Base-by-base conservation (phyloP, 208 protist species). In the Trypanosomatidae sp. region DNA sequence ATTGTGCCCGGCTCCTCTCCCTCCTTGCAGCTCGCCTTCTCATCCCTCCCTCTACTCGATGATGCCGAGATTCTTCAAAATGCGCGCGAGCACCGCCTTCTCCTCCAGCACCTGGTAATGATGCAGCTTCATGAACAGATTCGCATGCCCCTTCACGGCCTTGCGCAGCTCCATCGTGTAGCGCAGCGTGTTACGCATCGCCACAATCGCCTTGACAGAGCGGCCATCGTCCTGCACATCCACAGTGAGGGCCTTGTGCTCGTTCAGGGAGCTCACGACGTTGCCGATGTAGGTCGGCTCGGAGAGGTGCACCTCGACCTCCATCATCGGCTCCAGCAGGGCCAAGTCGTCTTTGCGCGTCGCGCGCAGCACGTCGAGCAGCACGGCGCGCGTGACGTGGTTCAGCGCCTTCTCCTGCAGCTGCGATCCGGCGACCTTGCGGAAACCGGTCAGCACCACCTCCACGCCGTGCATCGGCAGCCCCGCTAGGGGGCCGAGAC, bases 81-180 rank as follows among this genome's bases (percentile, higher is more conserved):
- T 88, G 47, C 89, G 86, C 8, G 80, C 68, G 25, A 93, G 58
- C 44, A 95, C 86, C n/a, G 77, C 77, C 69, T 93, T 91, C 55
- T 97, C 90, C 72, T 92, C 86, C 50, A 97, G 55, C 25, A 90
- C 70, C 19, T 89, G 82, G 67, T 95, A 97, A 66, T 91, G 76
- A 59, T 92, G 76, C 9, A 97, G 69, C 52, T 81, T 83, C 36
- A 87, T 85, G 53, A 87, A 93, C 47, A 94, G 70, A 53, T 85
- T 93, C n/a, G 91, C 93, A 71, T 97, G 89, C 8, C 93, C 93
- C 79, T 97, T 97, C 60, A 92, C 90, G 3, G 79, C 86, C 71
- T 86, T 94, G 19, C 93, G 89, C 59, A 97, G 85, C 71, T 93
- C 90, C 83, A 89, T 91, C n/a, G 93, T 91, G 82, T 95, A 96